These are phyloP conservation scores for Mycosphaerella sp. DNA, from an alignment of 2,329 filamentous ascomycete genomes.

Conservation along the genomic window DNA sequence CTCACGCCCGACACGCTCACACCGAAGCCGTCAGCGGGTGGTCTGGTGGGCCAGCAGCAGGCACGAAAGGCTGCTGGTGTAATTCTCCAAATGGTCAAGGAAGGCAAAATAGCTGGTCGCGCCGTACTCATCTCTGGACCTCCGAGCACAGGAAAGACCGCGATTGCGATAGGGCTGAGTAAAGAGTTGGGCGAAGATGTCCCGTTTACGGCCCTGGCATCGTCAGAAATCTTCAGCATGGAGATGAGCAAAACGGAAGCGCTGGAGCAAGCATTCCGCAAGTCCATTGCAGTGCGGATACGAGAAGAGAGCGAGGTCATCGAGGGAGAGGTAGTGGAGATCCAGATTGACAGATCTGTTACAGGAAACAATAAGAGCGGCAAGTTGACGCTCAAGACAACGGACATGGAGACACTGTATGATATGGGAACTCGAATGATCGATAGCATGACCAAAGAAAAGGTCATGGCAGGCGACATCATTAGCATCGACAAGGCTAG, in stretches of 20 bases:
- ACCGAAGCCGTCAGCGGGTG: constrained; percentile 77
- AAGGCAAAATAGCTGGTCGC: constrained; percentile 94
- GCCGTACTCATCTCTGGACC: constrained; percentile 93
- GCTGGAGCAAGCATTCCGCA: constrained; percentile 96
- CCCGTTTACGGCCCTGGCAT: constrained; percentile 91
- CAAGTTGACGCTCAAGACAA: constrained; percentile 98
- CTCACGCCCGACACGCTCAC: constrained; percentile 89
- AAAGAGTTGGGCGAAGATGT: constrained; percentile 88
- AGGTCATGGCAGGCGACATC: constrained; percentile 96
- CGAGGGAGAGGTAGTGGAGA: constrained; percentile 97
- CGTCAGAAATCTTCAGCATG: constrained; percentile 95
- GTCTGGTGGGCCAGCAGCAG: constrained; percentile 92
- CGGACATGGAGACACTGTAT: constrained; percentile 99
- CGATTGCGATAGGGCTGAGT: constrained; percentile 98
- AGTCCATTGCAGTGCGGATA: constrained; percentile 95
- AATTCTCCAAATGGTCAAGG: constrained; percentile 97
- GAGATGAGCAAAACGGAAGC: constrained; percentile 99
- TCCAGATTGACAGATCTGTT: constrained; percentile 94
- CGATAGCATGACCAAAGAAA: constrained; percentile 98
- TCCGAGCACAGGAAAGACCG: constrained; percentile 95
- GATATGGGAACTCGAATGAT: constrained; percentile 99
- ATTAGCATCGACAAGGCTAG: constrained; percentile 98
- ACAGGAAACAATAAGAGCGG: constrained; percentile 96
- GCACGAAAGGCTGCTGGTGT: constrained; percentile 93
- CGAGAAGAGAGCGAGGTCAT: constrained; percentile 99